Evolutionary conservation across 805 yeast species (phyloP).

Genomic region (Zygotorulaspora chibaensis): DNA sequence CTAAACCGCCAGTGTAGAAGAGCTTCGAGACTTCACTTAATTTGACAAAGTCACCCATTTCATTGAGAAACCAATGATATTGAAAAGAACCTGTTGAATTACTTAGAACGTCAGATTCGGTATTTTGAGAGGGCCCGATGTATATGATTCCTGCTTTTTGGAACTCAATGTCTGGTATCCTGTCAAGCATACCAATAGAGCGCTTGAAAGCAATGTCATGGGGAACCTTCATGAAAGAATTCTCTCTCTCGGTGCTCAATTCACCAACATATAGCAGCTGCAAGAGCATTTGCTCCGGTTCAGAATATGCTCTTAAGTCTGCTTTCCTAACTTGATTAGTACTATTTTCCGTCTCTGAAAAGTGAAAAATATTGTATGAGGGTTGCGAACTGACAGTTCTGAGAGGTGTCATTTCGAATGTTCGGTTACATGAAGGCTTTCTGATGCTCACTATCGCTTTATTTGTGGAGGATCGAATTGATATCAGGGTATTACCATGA

Average conservation of each 20-base stretch:
- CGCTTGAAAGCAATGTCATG: slow-evolving; percentile 39
- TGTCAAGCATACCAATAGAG: slow-evolving; percentile 60
- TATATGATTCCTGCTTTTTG: slow-evolving; percentile 77
- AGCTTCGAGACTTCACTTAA: slow-evolving; percentile 50
- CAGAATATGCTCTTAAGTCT: background rate
- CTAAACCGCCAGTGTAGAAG: slow-evolving; percentile 72
- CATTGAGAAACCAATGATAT: slow-evolving; percentile 55
- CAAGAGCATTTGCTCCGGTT: slow-evolving; percentile 8
- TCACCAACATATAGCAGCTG: slow-evolving; percentile 6
- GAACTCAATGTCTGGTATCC: slow-evolving; percentile 72
- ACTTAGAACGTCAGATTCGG: slow-evolving; percentile 59
- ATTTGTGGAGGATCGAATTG: slow-evolving; percentile 4
- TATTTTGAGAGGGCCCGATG: slow-evolving; percentile 61
- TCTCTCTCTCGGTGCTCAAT: slow-evolving; percentile 16
- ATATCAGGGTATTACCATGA: slow-evolving; percentile 7
- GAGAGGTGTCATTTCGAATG: slow-evolving; percentile 7
- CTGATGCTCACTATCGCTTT: slow-evolving; percentile 6
- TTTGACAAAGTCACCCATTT: slow-evolving; percentile 57
- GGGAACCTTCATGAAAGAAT: slow-evolving; percentile 15
- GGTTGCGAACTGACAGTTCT: background rate
- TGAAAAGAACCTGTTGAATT: slow-evolving; percentile 61
- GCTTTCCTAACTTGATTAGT: background rate
- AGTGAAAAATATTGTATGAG: slow-evolving; percentile 9
- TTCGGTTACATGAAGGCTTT: slow-evolving; percentile 11
- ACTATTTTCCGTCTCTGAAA: background rate